Base-by-base conservation (phyloP, 208 protist genomes). In the Paratrypanosoma confusum region DNA sequence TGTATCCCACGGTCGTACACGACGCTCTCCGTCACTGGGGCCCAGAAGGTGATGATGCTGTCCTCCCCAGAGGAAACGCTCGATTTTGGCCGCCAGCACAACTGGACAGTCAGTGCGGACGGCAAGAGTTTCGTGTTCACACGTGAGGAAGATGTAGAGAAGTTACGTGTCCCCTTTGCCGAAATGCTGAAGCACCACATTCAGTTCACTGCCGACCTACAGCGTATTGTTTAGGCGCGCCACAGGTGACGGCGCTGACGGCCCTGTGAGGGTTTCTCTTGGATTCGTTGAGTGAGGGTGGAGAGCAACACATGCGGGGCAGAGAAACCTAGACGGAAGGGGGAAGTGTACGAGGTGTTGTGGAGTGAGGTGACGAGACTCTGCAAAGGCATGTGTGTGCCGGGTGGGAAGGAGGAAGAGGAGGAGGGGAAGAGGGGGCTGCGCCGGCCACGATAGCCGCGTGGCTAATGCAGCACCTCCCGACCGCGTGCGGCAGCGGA, bases 1-100 rank as follows among this genome's bases (percentile, higher is more conserved):
- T 95, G 90, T 60, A 90, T 86, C 28, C 82, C 84, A 14, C 50
- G 72, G 20, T 71, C 90, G 16, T 96, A 96, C 62, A 69, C 57
- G 6, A 35, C 34, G 35, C 67, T 96, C 5, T 82, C 73, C 3
- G 71, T 95, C 8, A 36, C 39, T 0, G 80, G 62, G 1, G 81
- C 86, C 1, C 71, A 90, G 54, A 87, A 81, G 38, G 67, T 95
- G 52, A 57, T 96, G 16, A 91, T 95, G 74, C 54, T 93, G 17
- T 50, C 71, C 33, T 75, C 71, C 8, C 47, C 32, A 22, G 67
- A 88, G 2, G 73, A 93, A 37, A 71, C 84, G 36, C 51, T 59
- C 28, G 28, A 74, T 48, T 78, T 93, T 32, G 81, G 78, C 18
- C 48, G 35, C 3, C 44, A 41, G 6, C 50, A 80, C 35, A 55